Conservation (phyloP, 2,329 filamentous ascomycete genomes). For the Calonectria montana region DNA sequence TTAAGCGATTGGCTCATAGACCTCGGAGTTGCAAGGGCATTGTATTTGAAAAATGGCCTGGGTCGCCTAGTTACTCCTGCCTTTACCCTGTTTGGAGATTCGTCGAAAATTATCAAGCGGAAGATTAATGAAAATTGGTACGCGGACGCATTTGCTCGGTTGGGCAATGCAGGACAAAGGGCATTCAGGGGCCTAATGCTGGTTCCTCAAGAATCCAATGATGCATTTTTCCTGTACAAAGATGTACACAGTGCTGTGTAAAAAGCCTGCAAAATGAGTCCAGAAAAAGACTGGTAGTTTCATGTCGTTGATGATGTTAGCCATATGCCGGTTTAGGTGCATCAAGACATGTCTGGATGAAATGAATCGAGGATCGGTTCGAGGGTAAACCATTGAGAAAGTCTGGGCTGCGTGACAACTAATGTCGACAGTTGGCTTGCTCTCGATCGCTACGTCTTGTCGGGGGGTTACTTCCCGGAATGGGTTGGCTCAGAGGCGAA, state of each 20-base stretch:
- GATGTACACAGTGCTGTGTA: conserved; percentile 17
- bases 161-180: conserved; percentile 38
- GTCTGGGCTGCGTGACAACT: not conserved
- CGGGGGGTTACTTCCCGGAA: not conserved
- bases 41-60: conserved; percentile 18
- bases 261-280: conserved; percentile 25
- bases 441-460: not conserved
- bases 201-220: conserved; percentile 48
- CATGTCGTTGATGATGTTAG: conserved; percentile 20
- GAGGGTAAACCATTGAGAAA: conserved; percentile 7
- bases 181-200: conserved; percentile 49
- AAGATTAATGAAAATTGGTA: conserved; percentile 12
- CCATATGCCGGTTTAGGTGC: conserved; percentile 28
- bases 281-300: conserved; percentile 28
- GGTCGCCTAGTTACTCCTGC: not conserved
- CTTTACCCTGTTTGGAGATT: no score
- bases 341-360: conserved; percentile 29
- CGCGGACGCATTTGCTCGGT: conserved; percentile 1
- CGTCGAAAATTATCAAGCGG: not conserved
- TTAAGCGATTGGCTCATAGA: conserved; percentile 28
- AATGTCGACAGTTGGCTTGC: not conserved
- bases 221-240: conserved; percentile 31
- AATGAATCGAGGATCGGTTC: conserved; percentile 35
- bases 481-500: not conserved
- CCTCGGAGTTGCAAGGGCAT: conserved; percentile 15